Base-by-base conservation (phyloP, 257 asterid genomes). In the Solanum gracilifrons region DNA sequence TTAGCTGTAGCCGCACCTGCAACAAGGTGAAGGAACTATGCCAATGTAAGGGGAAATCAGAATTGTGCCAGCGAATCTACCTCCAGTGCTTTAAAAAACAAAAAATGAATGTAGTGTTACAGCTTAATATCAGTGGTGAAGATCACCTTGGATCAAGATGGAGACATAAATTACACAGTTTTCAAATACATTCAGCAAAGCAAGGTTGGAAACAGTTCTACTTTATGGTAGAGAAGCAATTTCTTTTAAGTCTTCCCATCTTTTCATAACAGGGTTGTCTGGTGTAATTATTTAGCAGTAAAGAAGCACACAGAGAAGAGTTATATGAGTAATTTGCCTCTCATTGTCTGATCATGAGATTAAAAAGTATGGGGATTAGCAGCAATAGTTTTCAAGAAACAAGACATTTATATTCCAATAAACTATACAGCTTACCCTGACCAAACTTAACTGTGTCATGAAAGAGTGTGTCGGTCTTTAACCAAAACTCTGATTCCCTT, bases 1-100 rank as follows among this genome's bases (percentile, higher is more conserved):
- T 90, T 87, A 87, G 88, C 88, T 69, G 75, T 85, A 68, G 66
- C 91, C 62, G 64, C 83, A 87, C 85, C 92, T 92, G 92, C 88
- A 86, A 60, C 39, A 66, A 85, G 13, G 43, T 48, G 69, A 82
- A 82, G 85, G 43, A 82, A 48, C 85, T 82, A 48, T 48, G 85
- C 20, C 41, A 10, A 82, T 29, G 25, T 31, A 82, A 82, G 20
- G 29, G 27, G 69, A 48, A 46, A 48, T 39, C 69, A 25, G 66
- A 86, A 68, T 83, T 39, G 20, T 3, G n/a, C 35, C 16, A 39
- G 39, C 5, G 4, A 80, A 80, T 46, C 41, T 27, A 80, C 39
- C 2, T 46, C 68, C 85, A 25, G 68, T 77, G 37, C 85, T 80
- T 43, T 5, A 13, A 9, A 80, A 48, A 29, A 82, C 27, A 18